Conservation (phyloP, 345 rosid species). For the Eucalyptus lansdowneana region DNA sequence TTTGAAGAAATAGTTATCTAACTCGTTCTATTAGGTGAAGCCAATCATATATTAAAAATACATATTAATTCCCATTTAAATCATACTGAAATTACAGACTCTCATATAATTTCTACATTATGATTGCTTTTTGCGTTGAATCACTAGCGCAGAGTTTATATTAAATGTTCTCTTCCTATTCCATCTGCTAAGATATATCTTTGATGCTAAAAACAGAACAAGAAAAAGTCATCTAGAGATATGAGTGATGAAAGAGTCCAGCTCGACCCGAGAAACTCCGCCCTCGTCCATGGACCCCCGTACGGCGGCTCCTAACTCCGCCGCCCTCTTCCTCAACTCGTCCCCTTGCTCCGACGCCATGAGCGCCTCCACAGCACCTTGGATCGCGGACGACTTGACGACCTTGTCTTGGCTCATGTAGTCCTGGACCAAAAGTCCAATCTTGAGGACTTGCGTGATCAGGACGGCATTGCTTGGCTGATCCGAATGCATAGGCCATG, state of each 20-base stretch:
- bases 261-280: slow-evolving; percentile 23
- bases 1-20: neutral
- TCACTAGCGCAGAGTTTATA: neutral
- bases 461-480: slow-evolving; percentile 36
- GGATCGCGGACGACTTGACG: slow-evolving; percentile 5
- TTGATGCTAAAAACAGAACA: neutral
- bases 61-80: neutral
- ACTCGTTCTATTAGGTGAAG: neutral
- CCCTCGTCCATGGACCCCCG: slow-evolving; percentile 13
- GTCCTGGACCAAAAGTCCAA: slow-evolving; percentile 18
- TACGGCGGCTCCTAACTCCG: slow-evolving; percentile 3
- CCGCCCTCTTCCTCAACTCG: slow-evolving; percentile 32
- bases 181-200: neutral
- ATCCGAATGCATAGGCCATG: slow-evolving; percentile 66
- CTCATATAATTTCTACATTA: neutral
- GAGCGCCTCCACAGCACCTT: slow-evolving; percentile 12
- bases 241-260: slow-evolving; percentile 36
- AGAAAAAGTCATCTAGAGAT: slow-evolving; percentile 14
- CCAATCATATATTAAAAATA: neutral
- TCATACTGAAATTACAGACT: neutral
- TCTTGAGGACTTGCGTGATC: slow-evolving; percentile 19
- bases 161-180: neutral
- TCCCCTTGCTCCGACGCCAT: slow-evolving; percentile 41
- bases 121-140: neutral
- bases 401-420: slow-evolving; percentile 9